Evolutionary conservation across 495 filamentous ascomycete genomes (phyloP).

Genomic region (Aspergillus indologenus): DNA sequence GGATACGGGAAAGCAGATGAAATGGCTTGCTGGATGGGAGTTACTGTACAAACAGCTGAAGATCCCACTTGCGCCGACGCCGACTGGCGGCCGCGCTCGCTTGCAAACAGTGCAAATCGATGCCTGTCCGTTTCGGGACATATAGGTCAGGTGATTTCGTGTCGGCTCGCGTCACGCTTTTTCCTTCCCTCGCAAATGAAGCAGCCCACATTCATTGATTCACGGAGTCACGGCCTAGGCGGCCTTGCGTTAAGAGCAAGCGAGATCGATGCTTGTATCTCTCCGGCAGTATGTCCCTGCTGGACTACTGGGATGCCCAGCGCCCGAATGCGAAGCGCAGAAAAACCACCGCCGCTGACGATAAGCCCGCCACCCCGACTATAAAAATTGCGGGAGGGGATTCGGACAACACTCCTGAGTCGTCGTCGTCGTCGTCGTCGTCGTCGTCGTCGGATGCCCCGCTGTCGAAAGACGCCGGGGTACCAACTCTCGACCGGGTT

Average conservation of each 20-base stretch:
- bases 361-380: not conserved
- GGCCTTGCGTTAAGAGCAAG: constrained; percentile 7
- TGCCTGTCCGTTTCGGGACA: not conserved
- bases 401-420: not conserved
- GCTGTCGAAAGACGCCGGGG: constrained; percentile 12
- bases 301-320: constrained; percentile 44
- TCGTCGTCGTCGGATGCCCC: constrained; percentile 20
- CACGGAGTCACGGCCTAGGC: too few relatives aligned
- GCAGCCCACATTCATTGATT: not conserved
- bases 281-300: constrained; percentile 34
- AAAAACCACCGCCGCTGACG: constrained; percentile 17
- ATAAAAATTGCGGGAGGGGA: not conserved
- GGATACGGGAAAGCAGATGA: not conserved
- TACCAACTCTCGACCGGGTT: not conserved
- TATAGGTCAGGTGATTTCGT: constrained; percentile 39
- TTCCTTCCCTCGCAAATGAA: not conserved
- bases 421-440: too few relatives aligned
- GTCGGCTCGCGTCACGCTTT: constrained; percentile 16
- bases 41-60: too few relatives aligned
- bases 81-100: too few relatives aligned
- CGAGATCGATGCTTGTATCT: not conserved
- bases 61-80: too few relatives aligned
- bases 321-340: constrained; percentile 36
- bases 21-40: too few relatives aligned
- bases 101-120: constrained; percentile 32